Evolutionary conservation across 2,329 filamentous ascomycete genomes (phyloP), one percentile per base, ranked within the genome.

Genomic region (Ascochyta viciae-villosae): DNA sequence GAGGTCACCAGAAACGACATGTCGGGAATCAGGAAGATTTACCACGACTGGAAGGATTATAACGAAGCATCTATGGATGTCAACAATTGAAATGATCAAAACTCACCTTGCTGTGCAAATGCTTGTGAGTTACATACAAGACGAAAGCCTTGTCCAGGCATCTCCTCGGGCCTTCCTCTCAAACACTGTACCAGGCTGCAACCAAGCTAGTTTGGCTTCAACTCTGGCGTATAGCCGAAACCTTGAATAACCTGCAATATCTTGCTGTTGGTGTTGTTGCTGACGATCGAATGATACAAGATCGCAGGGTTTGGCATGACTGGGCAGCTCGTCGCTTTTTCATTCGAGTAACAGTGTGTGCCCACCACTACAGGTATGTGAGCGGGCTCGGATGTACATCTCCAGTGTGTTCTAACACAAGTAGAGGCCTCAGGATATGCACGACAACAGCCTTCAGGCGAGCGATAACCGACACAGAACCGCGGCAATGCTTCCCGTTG

Each of bases 11-110:
- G 60, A 50, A 53, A 55, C 41, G 38, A 41, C 50, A 62, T 63
- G 63, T 71, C 66, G 63, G 66, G 62, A 64, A 64, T 67, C 63
- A 52, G 27, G 43, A 50, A 45, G 63, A 68, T 65, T 63, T 64
- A 67, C 63, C 63, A 64, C 60, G 68, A 67, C 66, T 57, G 54
- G 63, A 58, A 62, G 62, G 65, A 66, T 63, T 54, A 60, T 66
- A 60, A 67, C 60, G 62, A 70, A 63, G 60, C 57, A 66, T 62
- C 58, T 57, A 63, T 39, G 59, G 64, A 59, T 48, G 58, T 63
- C 26, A 57, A 56, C 29, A 54, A 49, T 29, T 44, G 38, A 52
- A 52, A 49, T 53, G 27, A 49, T 44, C 34, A 57, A 38, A 43
- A 10, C 7, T 1, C 31, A 29, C 26, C 19, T n/a, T 43, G 23